phyloP scores from a whole-genome alignment of 352 stramenopile species.

The Saprolegnia diclina region DNA sequence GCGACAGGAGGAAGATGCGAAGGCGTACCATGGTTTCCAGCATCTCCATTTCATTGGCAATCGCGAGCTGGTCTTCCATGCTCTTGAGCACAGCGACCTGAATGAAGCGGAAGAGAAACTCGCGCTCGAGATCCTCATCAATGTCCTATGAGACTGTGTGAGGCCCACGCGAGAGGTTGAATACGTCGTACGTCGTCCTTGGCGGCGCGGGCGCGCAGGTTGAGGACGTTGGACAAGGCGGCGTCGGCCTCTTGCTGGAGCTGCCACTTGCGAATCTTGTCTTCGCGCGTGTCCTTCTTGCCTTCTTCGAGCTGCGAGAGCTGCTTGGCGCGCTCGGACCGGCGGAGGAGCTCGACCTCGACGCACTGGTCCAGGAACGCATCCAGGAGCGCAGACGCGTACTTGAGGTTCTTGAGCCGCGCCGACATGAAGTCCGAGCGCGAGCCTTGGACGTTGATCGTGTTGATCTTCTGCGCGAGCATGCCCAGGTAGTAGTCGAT shows the following conservation, averaged over 20 bases:
- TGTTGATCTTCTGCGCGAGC: slow-evolving; percentile 66
- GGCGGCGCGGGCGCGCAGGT: slow-evolving; percentile 26
- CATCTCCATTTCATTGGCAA: slow-evolving; percentile 73
- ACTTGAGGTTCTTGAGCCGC: slow-evolving; percentile 35
- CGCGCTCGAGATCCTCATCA: slow-evolving; percentile 64
- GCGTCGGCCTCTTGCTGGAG: slow-evolving; percentile 68
- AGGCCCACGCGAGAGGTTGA: slow-evolving; percentile 32
- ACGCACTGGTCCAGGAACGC: slow-evolving; percentile 65
- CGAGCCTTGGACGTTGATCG: slow-evolving; percentile 42
- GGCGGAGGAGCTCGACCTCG: slow-evolving; percentile 65
- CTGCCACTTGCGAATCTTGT: slow-evolving; percentile 79
- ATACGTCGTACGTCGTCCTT: slow-evolving; percentile 29
- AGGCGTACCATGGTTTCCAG: slow-evolving; percentile 68
- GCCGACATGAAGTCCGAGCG: slow-evolving; percentile 34
- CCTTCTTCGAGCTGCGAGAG: slow-evolving; percentile 54
- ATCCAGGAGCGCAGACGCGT: slow-evolving; percentile 45
- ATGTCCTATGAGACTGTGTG: slow-evolving; percentile 45
- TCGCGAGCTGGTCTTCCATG: slow-evolving; percentile 66
- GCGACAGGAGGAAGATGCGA: too few relatives aligned
- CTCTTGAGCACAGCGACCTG: slow-evolving; percentile 66
- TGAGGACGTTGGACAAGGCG: slow-evolving; percentile 54
- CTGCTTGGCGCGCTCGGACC: slow-evolving; percentile 65
- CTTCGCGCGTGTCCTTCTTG: slow-evolving; percentile 64
- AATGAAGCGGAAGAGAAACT: slow-evolving; percentile 78
- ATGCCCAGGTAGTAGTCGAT: slow-evolving; percentile 78